phyloP scores from a whole-genome alignment of 345 rosid genomes.

The Eucalyptus lansdowneana region DNA sequence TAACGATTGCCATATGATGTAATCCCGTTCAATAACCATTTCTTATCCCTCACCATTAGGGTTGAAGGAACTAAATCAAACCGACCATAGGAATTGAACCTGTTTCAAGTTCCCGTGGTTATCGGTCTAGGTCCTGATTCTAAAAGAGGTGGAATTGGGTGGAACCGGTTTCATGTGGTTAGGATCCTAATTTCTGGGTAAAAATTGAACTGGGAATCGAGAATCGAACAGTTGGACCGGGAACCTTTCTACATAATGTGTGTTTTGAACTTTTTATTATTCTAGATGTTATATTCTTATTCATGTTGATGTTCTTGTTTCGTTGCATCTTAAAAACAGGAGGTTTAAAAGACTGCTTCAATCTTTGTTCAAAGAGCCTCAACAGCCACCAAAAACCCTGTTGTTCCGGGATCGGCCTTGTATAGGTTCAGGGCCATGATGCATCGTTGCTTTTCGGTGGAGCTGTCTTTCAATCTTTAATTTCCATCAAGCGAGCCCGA shows the following conservation, averaged over 20 bases:
- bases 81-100: no score
- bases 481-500: slow-evolving; percentile 89
- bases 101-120: no score
- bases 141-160: no score
- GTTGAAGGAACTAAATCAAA: no score
- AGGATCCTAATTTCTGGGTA: no score
- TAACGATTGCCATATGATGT: not conserved
- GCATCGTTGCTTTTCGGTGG: slow-evolving; percentile 69
- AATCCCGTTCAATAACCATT: not conserved
- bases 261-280: no score
- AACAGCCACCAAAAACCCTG: slow-evolving; percentile 77
- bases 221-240: no score
- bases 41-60: not conserved
- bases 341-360: slow-evolving; percentile 79
- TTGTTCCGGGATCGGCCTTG: slow-evolving; percentile 61
- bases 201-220: no score
- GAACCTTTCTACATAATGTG: no score
- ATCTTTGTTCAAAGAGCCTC: slow-evolving; percentile 93
- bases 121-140: no score
- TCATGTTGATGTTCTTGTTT: not conserved
- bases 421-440: slow-evolving; percentile 71
- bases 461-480: slow-evolving; percentile 73
- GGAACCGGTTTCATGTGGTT: no score
- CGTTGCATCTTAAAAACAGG: slow-evolving; percentile 21
- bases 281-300: not conserved